These are phyloP conservation scores for Rhododendron simsii DNA, from an alignment of 148 eudicot species.

Conservation along the genomic window DNA sequence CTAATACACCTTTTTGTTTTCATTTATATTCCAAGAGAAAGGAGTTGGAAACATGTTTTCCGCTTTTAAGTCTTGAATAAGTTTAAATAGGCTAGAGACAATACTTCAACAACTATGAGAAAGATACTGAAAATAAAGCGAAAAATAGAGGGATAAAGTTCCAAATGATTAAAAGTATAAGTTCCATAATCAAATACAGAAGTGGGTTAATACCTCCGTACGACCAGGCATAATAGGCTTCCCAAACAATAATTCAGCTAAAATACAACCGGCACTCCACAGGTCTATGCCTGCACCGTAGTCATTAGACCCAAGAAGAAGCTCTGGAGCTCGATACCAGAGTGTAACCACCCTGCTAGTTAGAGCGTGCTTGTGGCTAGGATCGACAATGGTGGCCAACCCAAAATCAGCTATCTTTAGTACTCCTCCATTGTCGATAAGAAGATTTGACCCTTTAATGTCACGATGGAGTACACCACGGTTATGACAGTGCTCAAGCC, in stretches of 20 bases:
- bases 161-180: background rate
- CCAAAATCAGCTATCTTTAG: constrained; percentile 94
- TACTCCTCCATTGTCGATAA: constrained; percentile 69
- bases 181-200: background rate
- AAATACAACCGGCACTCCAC: constrained; percentile 95
- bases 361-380: constrained; percentile 77
- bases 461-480: constrained; percentile 86
- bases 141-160: background rate
- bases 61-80: background rate
- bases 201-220: constrained; percentile 45
- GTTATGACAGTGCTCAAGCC: constrained; percentile 90
- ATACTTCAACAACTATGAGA: background rate
- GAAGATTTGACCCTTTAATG: constrained; percentile 91
- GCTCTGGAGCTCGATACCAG: constrained; percentile 98
- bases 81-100: background rate
- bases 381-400: constrained; percentile 75
- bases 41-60: background rate
- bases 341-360: constrained; percentile 95
- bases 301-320: constrained; percentile 88
- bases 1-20: background rate
- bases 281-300: constrained; percentile 86
- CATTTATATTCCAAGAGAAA: background rate
- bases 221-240: constrained; percentile 82
- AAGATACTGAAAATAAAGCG: background rate
- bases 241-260: constrained; percentile 68